A percentile compares a stretch with the other conserved stretches of the same genome.
These are phyloP conservation scores for Exophiala viscosa DNA, from an alignment of 2,329 filamentous ascomycete genomes.

Conservation along the genomic window DNA sequence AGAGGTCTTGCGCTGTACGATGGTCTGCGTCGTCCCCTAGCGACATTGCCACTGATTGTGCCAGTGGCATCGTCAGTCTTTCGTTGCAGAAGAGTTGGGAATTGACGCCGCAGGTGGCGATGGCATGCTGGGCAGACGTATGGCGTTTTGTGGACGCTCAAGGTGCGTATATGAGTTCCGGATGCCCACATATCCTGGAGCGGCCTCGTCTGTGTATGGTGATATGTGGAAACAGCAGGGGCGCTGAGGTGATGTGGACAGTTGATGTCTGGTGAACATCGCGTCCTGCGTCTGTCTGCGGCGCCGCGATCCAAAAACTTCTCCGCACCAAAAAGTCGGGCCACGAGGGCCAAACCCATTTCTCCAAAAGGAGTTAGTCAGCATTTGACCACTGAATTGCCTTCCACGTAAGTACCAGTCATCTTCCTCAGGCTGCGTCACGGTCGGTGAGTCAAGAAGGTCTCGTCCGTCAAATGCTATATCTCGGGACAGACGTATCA, in stretches of 20 bases:
- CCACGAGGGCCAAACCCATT: too few species aligned
- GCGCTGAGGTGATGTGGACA: too few species aligned
- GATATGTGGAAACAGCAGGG: background rate
- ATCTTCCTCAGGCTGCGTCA: too few species aligned
- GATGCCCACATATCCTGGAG: slow-evolving; percentile 8
- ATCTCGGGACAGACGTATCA: background rate
- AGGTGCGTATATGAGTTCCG: background rate
- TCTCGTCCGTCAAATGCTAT: background rate
- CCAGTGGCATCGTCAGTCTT: background rate
- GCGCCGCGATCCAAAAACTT: too few species aligned
- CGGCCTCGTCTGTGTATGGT: background rate
- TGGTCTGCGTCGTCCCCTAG: background rate
- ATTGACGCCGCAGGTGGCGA: background rate
- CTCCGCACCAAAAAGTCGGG: too few species aligned
- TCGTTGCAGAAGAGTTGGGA: background rate
- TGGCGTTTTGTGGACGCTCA: background rate
- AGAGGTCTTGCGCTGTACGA: background rate
- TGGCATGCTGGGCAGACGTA: slow-evolving; percentile 19
- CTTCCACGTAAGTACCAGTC: too few species aligned
- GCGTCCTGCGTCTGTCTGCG: too few species aligned
- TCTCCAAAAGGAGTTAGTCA: too few species aligned
- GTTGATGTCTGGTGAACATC: too few species aligned
- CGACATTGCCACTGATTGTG: too few species aligned
- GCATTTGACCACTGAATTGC: too few species aligned
- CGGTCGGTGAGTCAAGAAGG: too few species aligned